phyloP scores from a whole-genome alignment of 2,329 filamentous ascomycete species.

The Cercospora sp. region DNA sequence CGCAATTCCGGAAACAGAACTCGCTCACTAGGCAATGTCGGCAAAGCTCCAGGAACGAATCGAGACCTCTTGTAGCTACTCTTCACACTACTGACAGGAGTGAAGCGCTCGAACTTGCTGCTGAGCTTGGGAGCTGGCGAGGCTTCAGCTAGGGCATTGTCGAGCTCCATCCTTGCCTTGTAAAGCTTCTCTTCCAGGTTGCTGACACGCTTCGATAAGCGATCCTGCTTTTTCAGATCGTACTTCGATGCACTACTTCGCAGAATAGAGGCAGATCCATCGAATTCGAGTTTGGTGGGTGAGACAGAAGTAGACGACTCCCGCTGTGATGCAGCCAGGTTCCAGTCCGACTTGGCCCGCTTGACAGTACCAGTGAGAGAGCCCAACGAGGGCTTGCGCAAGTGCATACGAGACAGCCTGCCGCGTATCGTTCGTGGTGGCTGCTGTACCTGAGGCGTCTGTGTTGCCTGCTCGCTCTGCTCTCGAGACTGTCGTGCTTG shows the following conservation, averaged over 20 bases:
- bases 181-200: constrained; percentile 61
- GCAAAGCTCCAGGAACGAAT: constrained; percentile 40
- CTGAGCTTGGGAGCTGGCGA: constrained; percentile 43
- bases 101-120: constrained; percentile 40
- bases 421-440: constrained; percentile 23
- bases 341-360: constrained; percentile 38
- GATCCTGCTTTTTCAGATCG: constrained; percentile 57
- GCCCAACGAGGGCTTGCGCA: constrained; percentile 38
- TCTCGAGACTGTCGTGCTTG: neutral
- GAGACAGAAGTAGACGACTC: constrained; percentile 41
- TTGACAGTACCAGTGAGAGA: constrained; percentile 38
- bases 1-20: constrained; percentile 37
- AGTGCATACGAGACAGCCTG: constrained; percentile 29
- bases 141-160: constrained; percentile 48
- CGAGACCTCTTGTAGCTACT: constrained; percentile 31
- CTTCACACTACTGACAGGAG: constrained; percentile 34
- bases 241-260: constrained; percentile 55
- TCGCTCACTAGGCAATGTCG: constrained; percentile 44
- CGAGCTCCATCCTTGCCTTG: constrained; percentile 56
- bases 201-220: constrained; percentile 60
- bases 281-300: constrained; percentile 34
- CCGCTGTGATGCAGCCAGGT: constrained; percentile 36
- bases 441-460: constrained; percentile 18
- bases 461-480: neutral
- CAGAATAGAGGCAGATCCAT: constrained; percentile 34